Percentiles rank a stretch among this genome's conserved stretches.
Evolutionary conservation across 2,329 filamentous ascomycete species (phyloP).

Genomic region (Colletotrichum incanum): DNA sequence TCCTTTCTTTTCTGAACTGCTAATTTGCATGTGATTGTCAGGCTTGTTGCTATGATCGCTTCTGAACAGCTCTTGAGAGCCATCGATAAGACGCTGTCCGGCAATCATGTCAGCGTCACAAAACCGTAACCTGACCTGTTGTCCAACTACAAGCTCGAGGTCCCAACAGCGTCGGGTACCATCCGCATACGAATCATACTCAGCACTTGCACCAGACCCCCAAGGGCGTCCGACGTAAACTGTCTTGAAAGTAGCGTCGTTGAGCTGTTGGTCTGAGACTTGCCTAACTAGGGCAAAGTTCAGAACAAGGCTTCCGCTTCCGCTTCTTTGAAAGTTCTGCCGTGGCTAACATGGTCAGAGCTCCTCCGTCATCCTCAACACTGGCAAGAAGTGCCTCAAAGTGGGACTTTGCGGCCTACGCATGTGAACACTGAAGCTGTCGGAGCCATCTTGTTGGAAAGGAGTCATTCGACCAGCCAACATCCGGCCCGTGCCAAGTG

Average conservation of each 20-base stretch:
- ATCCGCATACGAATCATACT: neutral
- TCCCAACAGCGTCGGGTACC: neutral
- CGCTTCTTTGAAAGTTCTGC: neutral
- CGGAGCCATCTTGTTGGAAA: slow-evolving; percentile 3
- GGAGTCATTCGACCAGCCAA: slow-evolving; percentile 15
- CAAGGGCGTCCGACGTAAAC: slow-evolving; percentile 2
- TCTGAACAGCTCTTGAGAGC: neutral
- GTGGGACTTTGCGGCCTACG: neutral
- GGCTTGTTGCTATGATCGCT: neutral
- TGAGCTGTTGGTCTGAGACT: slow-evolving; percentile 37
- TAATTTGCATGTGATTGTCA: slow-evolving; percentile 38
- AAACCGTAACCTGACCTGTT: neutral
- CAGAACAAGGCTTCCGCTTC: neutral
- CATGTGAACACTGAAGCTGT: slow-evolving; percentile 17
- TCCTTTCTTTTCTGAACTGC: neutral
- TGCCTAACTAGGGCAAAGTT: slow-evolving; percentile 8
- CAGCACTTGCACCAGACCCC: neutral
- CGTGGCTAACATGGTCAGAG: neutral
- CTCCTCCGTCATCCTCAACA: neutral
- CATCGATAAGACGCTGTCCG: neutral
- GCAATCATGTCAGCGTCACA: neutral
- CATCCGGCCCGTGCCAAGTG: slow-evolving; percentile 23
- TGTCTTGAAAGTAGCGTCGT: slow-evolving; percentile 30
- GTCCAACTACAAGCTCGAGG: slow-evolving; percentile 6
- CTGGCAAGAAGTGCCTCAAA: neutral